A percentile compares a stretch with the other conserved stretches of the same genome.
Evolutionary conservation across 2,329 filamentous ascomycete species (phyloP).

Genomic region (Venturia carpophila): DNA sequence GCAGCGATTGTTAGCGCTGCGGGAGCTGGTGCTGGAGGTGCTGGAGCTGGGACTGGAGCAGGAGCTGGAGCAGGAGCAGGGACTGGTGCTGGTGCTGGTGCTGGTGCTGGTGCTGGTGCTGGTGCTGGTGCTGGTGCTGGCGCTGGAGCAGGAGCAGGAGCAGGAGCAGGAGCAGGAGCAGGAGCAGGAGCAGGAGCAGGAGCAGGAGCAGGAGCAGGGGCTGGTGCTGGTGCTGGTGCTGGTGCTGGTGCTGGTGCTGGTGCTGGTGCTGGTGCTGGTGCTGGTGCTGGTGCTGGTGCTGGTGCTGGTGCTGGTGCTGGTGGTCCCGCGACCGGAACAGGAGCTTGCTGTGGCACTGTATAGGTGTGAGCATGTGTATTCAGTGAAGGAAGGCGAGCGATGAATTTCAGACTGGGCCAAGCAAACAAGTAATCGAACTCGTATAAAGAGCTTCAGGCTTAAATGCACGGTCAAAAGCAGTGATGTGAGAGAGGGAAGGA

Average conservation of each 20-base stretch:
- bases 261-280: background rate
- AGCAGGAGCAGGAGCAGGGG: background rate
- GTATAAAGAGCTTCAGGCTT: background rate
- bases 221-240: background rate
- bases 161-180: no score
- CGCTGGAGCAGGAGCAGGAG: no score
- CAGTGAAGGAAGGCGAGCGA: background rate
- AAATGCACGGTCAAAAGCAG: background rate
- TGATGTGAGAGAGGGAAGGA: background rate
- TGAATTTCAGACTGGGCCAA: background rate
- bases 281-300: background rate
- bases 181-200: background rate
- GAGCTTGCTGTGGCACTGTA: background rate
- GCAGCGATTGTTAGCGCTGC: slow-evolving; percentile 4
- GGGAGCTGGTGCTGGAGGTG: background rate
- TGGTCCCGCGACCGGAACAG: background rate
- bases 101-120: no score
- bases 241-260: no score
- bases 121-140: background rate
- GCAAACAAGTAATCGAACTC: background rate
- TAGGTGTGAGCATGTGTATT: background rate
- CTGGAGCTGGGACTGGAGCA: background rate
- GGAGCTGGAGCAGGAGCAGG: background rate
- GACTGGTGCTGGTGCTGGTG: background rate
- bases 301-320: no score